These are phyloP conservation scores for Fusarium sp. DNA, from an alignment of 2,329 filamentous ascomycete species.

Conservation along the genomic window DNA sequence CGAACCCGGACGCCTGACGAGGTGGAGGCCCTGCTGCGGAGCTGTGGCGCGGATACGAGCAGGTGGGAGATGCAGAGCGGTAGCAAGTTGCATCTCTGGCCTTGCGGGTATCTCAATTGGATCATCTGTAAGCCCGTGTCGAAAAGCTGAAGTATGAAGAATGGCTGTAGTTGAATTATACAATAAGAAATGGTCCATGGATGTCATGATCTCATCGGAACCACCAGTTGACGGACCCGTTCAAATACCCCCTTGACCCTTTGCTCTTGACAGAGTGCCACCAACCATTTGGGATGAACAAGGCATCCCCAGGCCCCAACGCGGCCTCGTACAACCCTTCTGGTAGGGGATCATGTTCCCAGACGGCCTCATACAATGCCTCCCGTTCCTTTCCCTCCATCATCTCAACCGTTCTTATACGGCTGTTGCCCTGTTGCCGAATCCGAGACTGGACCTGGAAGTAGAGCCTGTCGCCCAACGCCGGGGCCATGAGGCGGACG, in stretches of 20 bases:
- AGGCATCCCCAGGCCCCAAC: constrained; percentile 61
- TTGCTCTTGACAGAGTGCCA: constrained; percentile 57
- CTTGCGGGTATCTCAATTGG: constrained; percentile 61
- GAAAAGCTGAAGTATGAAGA: constrained; percentile 13
- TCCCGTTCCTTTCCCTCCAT: constrained; percentile 80
- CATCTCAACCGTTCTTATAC: constrained; percentile 83
- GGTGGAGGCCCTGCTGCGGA: constrained; percentile 65
- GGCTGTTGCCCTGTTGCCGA: constrained; percentile 51
- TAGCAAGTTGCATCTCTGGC: constrained; percentile 57
- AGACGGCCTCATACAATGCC: constrained; percentile 72
- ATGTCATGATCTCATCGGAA: constrained; percentile 46
- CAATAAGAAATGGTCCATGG: not conserved
- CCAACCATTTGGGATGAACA: constrained; percentile 56
- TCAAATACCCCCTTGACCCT: constrained; percentile 47
- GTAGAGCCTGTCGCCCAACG: constrained; percentile 70
- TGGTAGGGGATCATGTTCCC: constrained; percentile 56
- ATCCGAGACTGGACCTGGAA: constrained; percentile 55
- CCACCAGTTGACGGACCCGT: constrained; percentile 58
- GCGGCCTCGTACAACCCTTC: constrained; percentile 59
- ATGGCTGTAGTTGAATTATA: constrained; percentile 1
- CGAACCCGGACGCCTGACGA: constrained; percentile 72
- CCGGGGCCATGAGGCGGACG: constrained; percentile 74
- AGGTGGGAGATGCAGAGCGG: constrained; percentile 61
- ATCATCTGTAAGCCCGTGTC: constrained; percentile 55
- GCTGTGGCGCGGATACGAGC: constrained; percentile 55